Conservation (phyloP, 1,284 basidiomycete genomes). For the Fistulina hepatica region DNA sequence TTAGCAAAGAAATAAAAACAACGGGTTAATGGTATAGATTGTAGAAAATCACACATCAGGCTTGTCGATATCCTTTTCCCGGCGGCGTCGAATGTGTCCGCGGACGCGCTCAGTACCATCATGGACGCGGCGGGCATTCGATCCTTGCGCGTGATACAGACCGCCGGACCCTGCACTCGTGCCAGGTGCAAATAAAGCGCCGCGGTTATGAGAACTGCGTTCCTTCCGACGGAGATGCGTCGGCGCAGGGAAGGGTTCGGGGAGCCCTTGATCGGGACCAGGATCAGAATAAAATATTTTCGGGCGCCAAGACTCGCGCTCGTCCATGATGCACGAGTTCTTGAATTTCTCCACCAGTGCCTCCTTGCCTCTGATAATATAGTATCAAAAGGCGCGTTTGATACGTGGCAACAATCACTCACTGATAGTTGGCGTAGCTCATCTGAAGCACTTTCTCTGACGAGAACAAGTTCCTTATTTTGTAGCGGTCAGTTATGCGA, state of each 20-base stretch:
- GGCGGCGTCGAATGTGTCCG: too few species aligned
- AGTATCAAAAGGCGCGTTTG: slow-evolving; percentile 9
- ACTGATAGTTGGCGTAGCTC: slow-evolving; percentile 84
- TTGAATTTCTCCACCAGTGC: slow-evolving; percentile 80
- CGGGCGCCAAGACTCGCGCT: slow-evolving; percentile 68
- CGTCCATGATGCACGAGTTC: slow-evolving; percentile 78
- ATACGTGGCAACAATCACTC: slow-evolving; percentile 21
- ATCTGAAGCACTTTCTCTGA: slow-evolving; percentile 81
- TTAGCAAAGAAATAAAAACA: too few species aligned
- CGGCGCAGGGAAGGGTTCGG: slow-evolving; percentile 72
- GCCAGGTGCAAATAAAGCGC: slow-evolving; percentile 51
- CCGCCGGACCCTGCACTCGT: slow-evolving; percentile 13
- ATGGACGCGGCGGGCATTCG: slow-evolving; percentile 2
- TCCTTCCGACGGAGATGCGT: slow-evolving; percentile 70
- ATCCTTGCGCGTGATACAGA: too few species aligned
- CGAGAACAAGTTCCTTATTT: slow-evolving; percentile 73
- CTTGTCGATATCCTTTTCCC: background rate
- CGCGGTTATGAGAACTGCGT: slow-evolving; percentile 62
- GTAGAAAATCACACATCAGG: too few species aligned
- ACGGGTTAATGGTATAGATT: too few species aligned
- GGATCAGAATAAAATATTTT: slow-evolving; percentile 70
- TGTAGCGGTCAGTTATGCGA: slow-evolving; percentile 1
- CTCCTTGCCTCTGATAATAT: slow-evolving; percentile 59
- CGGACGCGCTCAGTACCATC: too few species aligned
- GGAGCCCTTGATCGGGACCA: slow-evolving; percentile 60